These are phyloP conservation scores for Anisodus tanguticus DNA, from an alignment of 257 asterid genomes.

Conservation along the genomic window DNA sequence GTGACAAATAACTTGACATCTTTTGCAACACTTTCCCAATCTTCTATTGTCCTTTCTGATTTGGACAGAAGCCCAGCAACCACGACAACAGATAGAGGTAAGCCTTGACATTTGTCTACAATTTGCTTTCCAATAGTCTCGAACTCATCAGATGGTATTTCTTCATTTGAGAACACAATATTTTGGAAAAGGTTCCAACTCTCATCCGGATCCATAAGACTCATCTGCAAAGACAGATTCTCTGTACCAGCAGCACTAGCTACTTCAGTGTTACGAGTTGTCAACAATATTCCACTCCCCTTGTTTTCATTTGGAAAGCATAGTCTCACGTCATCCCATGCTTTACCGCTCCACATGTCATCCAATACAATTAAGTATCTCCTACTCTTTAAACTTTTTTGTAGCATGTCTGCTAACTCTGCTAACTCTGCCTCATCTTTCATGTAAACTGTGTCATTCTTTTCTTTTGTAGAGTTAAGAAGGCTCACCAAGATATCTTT, in stretches of 20 bases:
- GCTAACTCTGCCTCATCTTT: neutral
- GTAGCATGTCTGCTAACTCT: neutral
- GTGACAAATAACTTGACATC: neutral
- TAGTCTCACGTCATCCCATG: slow-evolving; percentile 25
- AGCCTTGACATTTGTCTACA: slow-evolving; percentile 25
- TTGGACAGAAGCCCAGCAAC: slow-evolving; percentile 22
- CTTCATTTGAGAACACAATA: neutral
- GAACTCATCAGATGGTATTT: neutral
- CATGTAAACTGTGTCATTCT: neutral
- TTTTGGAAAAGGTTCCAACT: slow-evolving; percentile 22
- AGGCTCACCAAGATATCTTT: slow-evolving; percentile 24
- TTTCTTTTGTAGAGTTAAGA: neutral
- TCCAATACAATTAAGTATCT: slow-evolving; percentile 35
- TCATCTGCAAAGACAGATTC: fast-evolving
- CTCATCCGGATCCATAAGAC: neutral
- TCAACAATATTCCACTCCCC: neutral
- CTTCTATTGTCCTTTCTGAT: neutral
- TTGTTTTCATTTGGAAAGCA: slow-evolving; percentile 28
- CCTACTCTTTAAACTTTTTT: neutral
- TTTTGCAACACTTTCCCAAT: slow-evolving; percentile 26
- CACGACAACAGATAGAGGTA: slow-evolving; percentile 23
- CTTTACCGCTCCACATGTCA: slow-evolving; percentile 29
- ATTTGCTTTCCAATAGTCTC: slow-evolving; percentile 25
- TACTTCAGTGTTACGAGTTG: slow-evolving; percentile 26
- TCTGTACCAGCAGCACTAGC: neutral